Conservation (phyloP, 805 yeast genomes). For the Ogataea nonfermentans region DNA sequence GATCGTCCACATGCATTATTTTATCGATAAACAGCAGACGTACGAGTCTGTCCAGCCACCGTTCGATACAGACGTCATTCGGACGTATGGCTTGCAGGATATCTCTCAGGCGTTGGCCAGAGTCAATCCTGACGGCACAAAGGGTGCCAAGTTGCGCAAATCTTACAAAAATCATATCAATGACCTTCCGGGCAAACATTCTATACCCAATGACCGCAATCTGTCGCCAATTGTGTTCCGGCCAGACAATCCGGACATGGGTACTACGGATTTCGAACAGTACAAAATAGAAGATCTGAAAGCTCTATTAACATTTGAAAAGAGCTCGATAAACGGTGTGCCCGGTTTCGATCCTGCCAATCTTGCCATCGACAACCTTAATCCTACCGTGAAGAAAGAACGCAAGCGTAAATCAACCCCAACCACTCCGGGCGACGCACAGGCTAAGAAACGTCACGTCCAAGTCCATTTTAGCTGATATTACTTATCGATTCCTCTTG, state of each 20-base stretch:
- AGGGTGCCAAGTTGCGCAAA: slow-evolving; percentile 89
- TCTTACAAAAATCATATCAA: slow-evolving; percentile 91
- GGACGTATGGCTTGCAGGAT: slow-evolving; percentile 62
- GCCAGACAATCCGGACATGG: slow-evolving; percentile 40
- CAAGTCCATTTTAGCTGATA: slow-evolving; percentile 32
- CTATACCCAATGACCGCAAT: slow-evolving; percentile 50
- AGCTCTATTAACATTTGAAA: slow-evolving; percentile 56
- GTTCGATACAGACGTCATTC: slow-evolving; percentile 69
- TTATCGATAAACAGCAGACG: slow-evolving; percentile 29
- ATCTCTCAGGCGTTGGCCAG: slow-evolving; percentile 83
- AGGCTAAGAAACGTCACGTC: slow-evolving; percentile 33
- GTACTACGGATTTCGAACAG: slow-evolving; percentile 40
- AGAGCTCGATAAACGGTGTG: slow-evolving; percentile 64
- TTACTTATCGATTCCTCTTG: slow-evolving; percentile 17
- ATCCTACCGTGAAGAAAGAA: slow-evolving; percentile 21
- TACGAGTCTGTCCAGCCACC: slow-evolving; percentile 56
- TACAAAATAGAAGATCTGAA: slow-evolving; percentile 50
- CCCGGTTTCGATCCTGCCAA: slow-evolving; percentile 73
- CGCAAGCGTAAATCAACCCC: slow-evolving; percentile 30
- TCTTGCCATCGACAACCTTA: slow-evolving; percentile 55
- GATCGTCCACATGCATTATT: slow-evolving; percentile 23
- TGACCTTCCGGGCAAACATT: slow-evolving; percentile 80
- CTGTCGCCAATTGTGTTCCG: slow-evolving; percentile 39
- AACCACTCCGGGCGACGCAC: slow-evolving; percentile 24
- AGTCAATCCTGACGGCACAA: slow-evolving; percentile 81